Base-by-base conservation (phyloP, 306 rosid genomes). In the Malus sylvestris region DNA sequence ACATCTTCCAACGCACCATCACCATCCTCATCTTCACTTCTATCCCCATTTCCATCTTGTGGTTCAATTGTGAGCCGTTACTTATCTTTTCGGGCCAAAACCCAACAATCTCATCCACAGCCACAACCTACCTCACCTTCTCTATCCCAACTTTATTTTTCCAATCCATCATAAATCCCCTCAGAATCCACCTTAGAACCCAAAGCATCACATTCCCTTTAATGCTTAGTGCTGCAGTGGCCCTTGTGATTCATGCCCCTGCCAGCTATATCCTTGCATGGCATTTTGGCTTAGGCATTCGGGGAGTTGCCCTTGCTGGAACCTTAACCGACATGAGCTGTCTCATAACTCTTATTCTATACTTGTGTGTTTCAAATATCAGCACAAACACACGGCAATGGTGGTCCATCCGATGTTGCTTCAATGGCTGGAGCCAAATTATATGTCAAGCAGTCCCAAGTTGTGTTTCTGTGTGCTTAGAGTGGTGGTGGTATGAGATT, bases 401-500 rank as follows among this genome's bases (percentile, higher is more conserved):
- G 9, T 82, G 81, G 84, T 83, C 92, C 4, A 25, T 25, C 29
- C 45, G 12, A 0, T 4, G 70, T 10, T 82, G 85, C 72, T 76
- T 84, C 32, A 76, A 32, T 2, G 80, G 73, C 11, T 88, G 87
- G 90, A 58, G 20, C 25, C 85, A 85, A 1, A 84, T 88, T 67
- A 75, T 86, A 6, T 5, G 6, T 13, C 87, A 86, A 57, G 84
- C 87, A 2, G 19, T 80, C 32, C 90, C 88, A 3, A 84, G 86
- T 22, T 84, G 90, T 55, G 1, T 74, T 22, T 82, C 84, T 0
- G 61, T 84, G 20, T 86, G 88, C 67, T 63, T 86, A 40, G 88
- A 88, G 42, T 85, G 88, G 91, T 83, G 89, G 89, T 85, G 91
- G 89, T 88, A 88, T 13, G 89, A 87, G 78, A 10, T 88, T 15